Conservation (phyloP, 1,284 basidiomycete species). For the Golubevia pallescens region DNA sequence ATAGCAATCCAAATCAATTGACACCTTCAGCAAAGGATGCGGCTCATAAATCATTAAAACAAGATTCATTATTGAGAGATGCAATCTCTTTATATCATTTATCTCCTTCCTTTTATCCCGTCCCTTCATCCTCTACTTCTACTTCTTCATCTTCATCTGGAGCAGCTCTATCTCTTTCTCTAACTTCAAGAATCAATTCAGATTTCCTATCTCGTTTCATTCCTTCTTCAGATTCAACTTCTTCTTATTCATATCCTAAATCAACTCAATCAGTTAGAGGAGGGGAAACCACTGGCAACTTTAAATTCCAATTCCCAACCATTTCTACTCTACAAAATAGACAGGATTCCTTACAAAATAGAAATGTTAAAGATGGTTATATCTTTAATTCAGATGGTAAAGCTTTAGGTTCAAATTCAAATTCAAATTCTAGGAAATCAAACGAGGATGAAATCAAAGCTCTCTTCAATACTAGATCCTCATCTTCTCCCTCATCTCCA, state of each 20-base stretch:
- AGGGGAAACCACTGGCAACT: not conserved
- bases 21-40: too few species aligned
- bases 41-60: too few species aligned
- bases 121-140: slow-evolving; percentile 14
- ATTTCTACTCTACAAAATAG: not conserved
- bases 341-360: too few species aligned
- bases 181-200: not conserved
- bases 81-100: slow-evolving; percentile 60
- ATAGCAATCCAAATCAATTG: too few species aligned
- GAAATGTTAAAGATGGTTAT: too few species aligned
- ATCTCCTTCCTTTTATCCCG: slow-evolving; percentile 47
- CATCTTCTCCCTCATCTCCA: too few species aligned
- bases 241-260: not conserved
- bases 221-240: not conserved
- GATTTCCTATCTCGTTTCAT: not conserved
- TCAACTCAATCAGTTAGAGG: not conserved
- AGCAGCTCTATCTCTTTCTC: not conserved
- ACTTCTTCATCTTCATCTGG: not conserved
- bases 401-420: too few species aligned
- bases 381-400: too few species aligned
- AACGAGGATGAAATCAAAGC: too few species aligned
- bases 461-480: too few species aligned
- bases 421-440: too few species aligned
- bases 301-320: not conserved
- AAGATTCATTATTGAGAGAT: slow-evolving; percentile 20